phyloP scores from a whole-genome alignment of 2,329 filamentous ascomycete genomes.

The Tolypocladium tundrense region DNA sequence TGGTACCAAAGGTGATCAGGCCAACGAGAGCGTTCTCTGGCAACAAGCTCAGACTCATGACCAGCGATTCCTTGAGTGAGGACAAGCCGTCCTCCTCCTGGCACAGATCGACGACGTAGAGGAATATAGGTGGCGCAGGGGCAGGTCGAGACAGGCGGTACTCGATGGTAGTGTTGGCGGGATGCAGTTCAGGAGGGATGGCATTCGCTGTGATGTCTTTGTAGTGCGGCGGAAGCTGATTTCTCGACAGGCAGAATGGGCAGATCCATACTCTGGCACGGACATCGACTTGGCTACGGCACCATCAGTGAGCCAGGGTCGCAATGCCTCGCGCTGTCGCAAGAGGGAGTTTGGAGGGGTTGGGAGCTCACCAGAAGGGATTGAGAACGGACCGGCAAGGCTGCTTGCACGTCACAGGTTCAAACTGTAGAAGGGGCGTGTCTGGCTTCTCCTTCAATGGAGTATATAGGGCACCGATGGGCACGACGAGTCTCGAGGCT shows the following conservation, averaged over 20 bases:
- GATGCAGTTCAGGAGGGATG: constrained; percentile 75
- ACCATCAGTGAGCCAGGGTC: constrained; percentile 12
- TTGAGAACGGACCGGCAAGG: constrained; percentile 94
- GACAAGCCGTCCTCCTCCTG: constrained; percentile 80
- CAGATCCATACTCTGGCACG: constrained; percentile 81
- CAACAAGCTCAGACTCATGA: constrained; percentile 74
- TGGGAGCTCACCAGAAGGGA: constrained; percentile 70
- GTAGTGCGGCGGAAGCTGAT: constrained; percentile 75
- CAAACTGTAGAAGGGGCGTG: constrained; percentile 82
- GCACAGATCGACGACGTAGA: constrained; percentile 82
- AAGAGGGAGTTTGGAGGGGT: not conserved
- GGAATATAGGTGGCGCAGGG: constrained; percentile 76
- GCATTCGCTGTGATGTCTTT: constrained; percentile 80
- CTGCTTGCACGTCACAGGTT: constrained; percentile 92
- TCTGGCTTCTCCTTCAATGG: constrained; percentile 91
- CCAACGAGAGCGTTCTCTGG: constrained; percentile 75
- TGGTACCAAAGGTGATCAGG: constrained; percentile 82
- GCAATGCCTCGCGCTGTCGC: not conserved
- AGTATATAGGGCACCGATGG: constrained; percentile 92
- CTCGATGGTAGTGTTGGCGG: constrained; percentile 79
- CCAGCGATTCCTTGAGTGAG: constrained; percentile 74
- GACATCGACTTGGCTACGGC: constrained; percentile 65
- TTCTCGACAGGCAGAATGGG: constrained; percentile 76
- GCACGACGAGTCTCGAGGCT: constrained; percentile 87
- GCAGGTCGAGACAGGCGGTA: constrained; percentile 72